These are phyloP conservation scores for Millerago galiae DNA, from an alignment of 805 yeast genomes.

Conservation along the genomic window DNA sequence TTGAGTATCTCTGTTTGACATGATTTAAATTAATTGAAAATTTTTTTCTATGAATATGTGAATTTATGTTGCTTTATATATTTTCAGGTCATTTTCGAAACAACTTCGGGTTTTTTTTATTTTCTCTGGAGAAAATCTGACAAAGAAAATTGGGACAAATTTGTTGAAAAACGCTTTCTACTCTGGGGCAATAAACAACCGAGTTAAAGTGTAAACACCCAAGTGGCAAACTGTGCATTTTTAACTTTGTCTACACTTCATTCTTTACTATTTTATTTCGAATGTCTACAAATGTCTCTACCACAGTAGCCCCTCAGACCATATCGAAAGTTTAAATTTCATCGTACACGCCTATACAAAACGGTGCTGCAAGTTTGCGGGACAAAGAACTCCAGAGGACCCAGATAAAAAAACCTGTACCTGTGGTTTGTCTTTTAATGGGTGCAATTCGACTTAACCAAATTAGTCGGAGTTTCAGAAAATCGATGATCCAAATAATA, in stretches of 20 bases:
- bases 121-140: neutral
- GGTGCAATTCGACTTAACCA: neutral
- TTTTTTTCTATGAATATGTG: neutral
- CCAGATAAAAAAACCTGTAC: no score
- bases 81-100: neutral
- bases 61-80: neutral
- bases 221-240: no score
- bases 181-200: neutral
- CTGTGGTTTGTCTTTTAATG: no score
- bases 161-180: neutral
- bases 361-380: no score
- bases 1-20: constrained; percentile 23
- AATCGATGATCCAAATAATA: neutral
- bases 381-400: no score
- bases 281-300: no score
- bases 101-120: neutral
- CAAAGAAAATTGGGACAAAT: neutral
- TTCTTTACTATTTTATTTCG: no score
- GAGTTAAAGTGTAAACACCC: neutral
- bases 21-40: neutral
- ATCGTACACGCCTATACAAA: no score
- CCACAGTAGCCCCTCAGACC: no score
- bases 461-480: neutral
- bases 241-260: no score
- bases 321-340: no score